Base-by-base conservation (phyloP, 2,329 filamentous ascomycete species). In the Arthroderma sp. region DNA sequence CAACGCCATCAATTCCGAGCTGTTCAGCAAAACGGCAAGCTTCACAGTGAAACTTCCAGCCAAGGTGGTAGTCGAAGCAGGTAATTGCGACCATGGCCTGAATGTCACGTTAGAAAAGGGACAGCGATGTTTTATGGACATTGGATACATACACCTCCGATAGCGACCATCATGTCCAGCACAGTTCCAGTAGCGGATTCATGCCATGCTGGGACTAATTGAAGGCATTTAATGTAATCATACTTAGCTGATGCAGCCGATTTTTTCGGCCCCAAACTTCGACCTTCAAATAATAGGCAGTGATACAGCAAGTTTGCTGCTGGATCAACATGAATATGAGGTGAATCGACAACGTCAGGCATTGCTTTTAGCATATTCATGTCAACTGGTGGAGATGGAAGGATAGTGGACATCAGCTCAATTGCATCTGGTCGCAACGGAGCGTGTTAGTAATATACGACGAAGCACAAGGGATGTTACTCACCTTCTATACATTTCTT, bases 1-100 rank as follows among this genome's bases (percentile, higher is more conserved):
- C 9, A 10, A 27, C n/a, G 29, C 9, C 32, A 43, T 15, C 11
- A 43, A 38, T 11, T 10, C 15, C 15, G 29, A 43, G 32, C 10
- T 9, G n/a, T 7, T n/a, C n/a, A 38, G 42, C 32, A 29, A 43
- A 38, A 6, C 34, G 32, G 28, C 32, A 38, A 7, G 42, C 42
- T 22, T 38, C 34, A 7, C 32, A 32, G 42, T 38, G 42, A 22
- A 43, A 43, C 29, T 38, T 43, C 32, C 32, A 43, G 10, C n/a
- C 15, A 6, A 43, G 42, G 11, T 43, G 32, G n/a, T 38, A 43
- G 27, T 43, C 42, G 34, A 43, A 43, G 30, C n/a, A 5, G n/a
- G 6, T 29, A 22, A 43, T 31, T 38, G 42, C 22, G 9, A 28
- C 29, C 42, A 33, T 30, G 7, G 34, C 15, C 42, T 43, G 6